Percentiles rank a stretch among this genome's conserved stretches.
Conservation (phyloP, 345 rosid species). For the Aquilaria sinensis region DNA sequence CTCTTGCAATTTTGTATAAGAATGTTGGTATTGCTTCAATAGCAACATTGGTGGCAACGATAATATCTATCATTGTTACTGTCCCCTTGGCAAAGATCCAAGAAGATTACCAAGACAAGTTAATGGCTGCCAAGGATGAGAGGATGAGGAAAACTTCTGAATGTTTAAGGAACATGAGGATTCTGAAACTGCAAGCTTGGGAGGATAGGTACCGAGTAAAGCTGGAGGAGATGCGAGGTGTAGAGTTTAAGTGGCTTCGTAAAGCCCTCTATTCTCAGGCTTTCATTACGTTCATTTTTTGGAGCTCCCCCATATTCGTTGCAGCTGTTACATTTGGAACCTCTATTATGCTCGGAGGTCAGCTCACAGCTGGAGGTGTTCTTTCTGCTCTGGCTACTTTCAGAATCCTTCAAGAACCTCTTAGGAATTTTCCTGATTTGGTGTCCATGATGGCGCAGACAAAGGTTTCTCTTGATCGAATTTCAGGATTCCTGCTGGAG, state of each 20-base stretch:
- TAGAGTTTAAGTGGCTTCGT: constrained; percentile 88
- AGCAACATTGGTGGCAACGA: constrained; percentile 89
- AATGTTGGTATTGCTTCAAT: constrained; percentile 94
- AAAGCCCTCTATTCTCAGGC: constrained; percentile 98
- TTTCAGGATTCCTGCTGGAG: constrained; percentile 93
- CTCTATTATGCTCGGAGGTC: constrained; percentile 73
- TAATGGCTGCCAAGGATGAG: constrained; percentile 98
- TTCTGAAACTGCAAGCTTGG: constrained; percentile 98
- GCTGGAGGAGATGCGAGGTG: constrained; percentile 88
- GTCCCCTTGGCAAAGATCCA: constrained; percentile 85
- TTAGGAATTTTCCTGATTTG: constrained; percentile 96
- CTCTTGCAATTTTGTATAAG: constrained; percentile 87
- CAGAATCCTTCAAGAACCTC: constrained; percentile 99
- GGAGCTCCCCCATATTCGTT: constrained; percentile 99
- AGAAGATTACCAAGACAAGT: constrained; percentile 92
- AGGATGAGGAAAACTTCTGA: constrained; percentile 99
- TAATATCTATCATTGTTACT: constrained; percentile 76
- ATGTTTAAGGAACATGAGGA: constrained; percentile 97
- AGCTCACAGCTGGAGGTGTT: constrained; percentile 96
- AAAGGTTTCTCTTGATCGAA: constrained; percentile 96
- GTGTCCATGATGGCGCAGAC: constrained; percentile 99
- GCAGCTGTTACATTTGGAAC: constrained; percentile 92
- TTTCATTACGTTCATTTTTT: constrained; percentile 88
- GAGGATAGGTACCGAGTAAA: constrained; percentile 78
- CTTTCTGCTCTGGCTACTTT: constrained; percentile 99